phyloP scores from a whole-genome alignment of 495 filamentous ascomycete genomes.

The Daldinia caldariorum region DNA sequence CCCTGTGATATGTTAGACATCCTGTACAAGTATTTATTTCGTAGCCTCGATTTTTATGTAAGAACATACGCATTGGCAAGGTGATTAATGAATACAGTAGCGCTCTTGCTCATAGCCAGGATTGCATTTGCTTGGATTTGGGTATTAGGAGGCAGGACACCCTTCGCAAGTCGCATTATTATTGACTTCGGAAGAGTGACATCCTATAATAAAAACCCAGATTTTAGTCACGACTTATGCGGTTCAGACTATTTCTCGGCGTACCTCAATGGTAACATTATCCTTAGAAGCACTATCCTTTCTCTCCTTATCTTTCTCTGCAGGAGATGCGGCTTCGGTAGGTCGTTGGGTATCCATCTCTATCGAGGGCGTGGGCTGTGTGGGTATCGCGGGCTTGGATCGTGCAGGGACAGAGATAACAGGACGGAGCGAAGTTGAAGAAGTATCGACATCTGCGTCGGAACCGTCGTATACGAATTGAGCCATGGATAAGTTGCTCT shows the following conservation, averaged over 20 bases:
- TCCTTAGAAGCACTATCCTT: slow-evolving; percentile 43
- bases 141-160: slow-evolving; percentile 95
- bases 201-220: slow-evolving; percentile 66
- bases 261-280: slow-evolving; percentile 55
- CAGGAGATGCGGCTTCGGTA: slow-evolving; percentile 35
- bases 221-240: not conserved
- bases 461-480: slow-evolving; percentile 54
- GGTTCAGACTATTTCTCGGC: slow-evolving; percentile 3
- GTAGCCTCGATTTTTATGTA: not conserved
- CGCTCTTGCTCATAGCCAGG: slow-evolving; percentile 88
- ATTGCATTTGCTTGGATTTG: slow-evolving; percentile 94
- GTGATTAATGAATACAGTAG: slow-evolving; percentile 94
- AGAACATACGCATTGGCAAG: slow-evolving; percentile 78
- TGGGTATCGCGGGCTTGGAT: slow-evolving; percentile 23
- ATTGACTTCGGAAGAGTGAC: slow-evolving; percentile 93
- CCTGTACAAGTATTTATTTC: slow-evolving; percentile 1
- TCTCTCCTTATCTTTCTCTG: slow-evolving; percentile 47
- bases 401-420: slow-evolving; percentile 3
- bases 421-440: slow-evolving; percentile 41
- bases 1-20: slow-evolving; percentile 57
- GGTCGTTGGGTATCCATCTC: slow-evolving; percentile 46
- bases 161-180: slow-evolving; percentile 90
- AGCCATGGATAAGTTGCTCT: slow-evolving; percentile 56
- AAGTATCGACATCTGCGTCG: slow-evolving; percentile 40
- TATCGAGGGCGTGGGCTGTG: slow-evolving; percentile 35